Evolutionary conservation across 2,329 filamentous ascomycete genomes (phyloP).

Genomic region (Trematosphaeria pertusa): DNA sequence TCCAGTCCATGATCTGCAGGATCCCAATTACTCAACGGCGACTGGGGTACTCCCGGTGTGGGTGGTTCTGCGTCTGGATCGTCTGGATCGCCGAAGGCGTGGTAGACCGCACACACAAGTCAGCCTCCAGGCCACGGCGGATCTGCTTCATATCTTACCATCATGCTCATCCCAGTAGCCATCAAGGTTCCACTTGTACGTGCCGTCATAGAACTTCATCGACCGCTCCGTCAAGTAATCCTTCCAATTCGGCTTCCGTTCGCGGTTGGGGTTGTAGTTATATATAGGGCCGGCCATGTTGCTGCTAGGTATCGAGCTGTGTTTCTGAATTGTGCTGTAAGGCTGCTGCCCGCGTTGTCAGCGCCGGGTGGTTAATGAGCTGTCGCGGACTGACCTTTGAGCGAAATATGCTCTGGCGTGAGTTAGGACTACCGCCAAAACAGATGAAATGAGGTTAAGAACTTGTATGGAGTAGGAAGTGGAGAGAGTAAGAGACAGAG

Average conservation of each 20-base stretch:
- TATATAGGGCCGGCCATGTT: no score
- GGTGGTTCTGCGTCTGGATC: constrained; percentile 10
- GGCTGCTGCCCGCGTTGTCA: no score
- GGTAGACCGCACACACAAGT: constrained; percentile 9
- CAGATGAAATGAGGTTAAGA: no score
- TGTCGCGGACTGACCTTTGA: no score
- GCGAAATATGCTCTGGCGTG: no score
- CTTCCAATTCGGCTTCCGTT: constrained; percentile 3
- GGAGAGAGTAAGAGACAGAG: background rate
- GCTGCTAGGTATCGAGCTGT: no score
- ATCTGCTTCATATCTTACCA: constrained; percentile 13
- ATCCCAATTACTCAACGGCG: constrained; percentile 16
- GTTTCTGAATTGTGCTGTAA: no score
- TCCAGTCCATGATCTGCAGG: background rate
- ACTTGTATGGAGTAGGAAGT: no score
- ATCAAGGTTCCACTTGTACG: constrained; percentile 27
- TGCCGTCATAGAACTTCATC: constrained; percentile 39
- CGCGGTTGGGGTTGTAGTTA: no score
- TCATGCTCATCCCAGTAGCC: constrained; percentile 37
- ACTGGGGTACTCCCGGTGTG: constrained; percentile 11
- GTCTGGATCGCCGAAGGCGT: constrained; percentile 4
- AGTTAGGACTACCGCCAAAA: no score
- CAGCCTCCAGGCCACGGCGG: background rate
- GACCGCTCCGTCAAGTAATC: constrained; percentile 28
- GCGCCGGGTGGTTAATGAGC: no score